These are phyloP conservation scores for Cladosporium sp. DNA, from an alignment of 2,329 filamentous ascomycete genomes.

Conservation along the genomic window DNA sequence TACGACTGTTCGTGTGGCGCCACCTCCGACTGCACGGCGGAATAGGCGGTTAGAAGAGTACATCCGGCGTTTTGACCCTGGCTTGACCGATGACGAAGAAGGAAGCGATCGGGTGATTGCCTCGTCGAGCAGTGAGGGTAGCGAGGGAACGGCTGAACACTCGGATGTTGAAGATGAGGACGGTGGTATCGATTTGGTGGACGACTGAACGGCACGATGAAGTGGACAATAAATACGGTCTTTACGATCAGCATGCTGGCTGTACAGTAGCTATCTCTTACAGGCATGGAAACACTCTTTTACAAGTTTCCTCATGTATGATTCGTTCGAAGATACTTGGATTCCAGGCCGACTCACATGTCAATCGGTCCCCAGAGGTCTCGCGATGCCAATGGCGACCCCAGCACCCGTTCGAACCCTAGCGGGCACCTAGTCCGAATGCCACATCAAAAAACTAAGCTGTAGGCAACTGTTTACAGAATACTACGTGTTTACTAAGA, in stretches of 20 bases:
- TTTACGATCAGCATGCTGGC: background rate
- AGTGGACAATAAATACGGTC: background rate
- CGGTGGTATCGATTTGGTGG: background rate
- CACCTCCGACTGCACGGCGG: background rate
- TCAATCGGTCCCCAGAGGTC: background rate
- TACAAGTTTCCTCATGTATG: background rate
- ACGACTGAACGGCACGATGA: background rate
- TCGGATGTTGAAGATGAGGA: background rate
- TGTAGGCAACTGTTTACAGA: background rate
- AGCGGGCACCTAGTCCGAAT: background rate
- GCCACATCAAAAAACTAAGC: background rate
- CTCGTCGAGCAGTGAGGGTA: background rate
- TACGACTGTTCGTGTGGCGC: background rate
- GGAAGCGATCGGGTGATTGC: conserved; percentile 4
- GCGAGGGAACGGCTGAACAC: background rate
- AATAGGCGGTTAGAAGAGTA: conserved; percentile 7
- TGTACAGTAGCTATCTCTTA: background rate
- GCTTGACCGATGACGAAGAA: conserved; percentile 3
- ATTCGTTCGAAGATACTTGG: background rate
- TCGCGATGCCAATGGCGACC: background rate
- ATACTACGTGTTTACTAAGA: background rate
- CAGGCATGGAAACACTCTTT: background rate
- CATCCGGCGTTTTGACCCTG: background rate
- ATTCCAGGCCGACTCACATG: background rate
- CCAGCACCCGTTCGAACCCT: background rate